Evolutionary conservation across 257 asterid species (phyloP), one percentile per base, ranked within the genome.

Genomic region (Rubia yunnanensis): DNA sequence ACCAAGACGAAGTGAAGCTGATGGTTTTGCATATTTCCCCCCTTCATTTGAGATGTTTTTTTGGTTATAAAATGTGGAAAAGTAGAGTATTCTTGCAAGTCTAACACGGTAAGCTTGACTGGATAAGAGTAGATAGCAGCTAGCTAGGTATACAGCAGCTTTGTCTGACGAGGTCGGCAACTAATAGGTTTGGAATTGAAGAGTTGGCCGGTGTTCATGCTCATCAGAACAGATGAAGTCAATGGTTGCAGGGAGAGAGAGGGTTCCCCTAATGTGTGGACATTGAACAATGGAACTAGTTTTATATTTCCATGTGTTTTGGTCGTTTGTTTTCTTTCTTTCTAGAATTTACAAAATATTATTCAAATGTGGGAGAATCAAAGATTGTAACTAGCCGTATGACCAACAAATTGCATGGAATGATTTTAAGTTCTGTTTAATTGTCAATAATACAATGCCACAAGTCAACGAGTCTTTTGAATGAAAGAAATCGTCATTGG

Each of bases 1-100:
- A 75, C 67, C 6, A 78, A 64, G 49, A 78, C 77, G 38, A 78
- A 78, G 65, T 78, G 82, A 48, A 70, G 57, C 24, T 20, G 23
- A 3, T 10, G 73, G 7, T 70, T 72, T 13, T 58, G 44, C 15
- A 55, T 7, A 66, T 55, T 62, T 20, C 49, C n/a, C 20, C 17
- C 67, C 44, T 17, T 36, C 24, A 11, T 14, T 4, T 38, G 17
- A 38, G 52, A 10, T 20, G 3, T 1, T 53, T 7, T 50, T 18
- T 50, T 53, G 7, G 64, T 36, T 53, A 24, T 4, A 17, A 44
- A 44, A 50, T 50, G 27, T 50, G 57, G 31, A 65, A 30, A 52
- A 30, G 26, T 30, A 52, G 7, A 5, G 20, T 22, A 5, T 10
- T 62, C 6, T 38, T 23, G 67, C 32, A 34, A 26, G 77, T 73